Percentiles rank a stretch among this genome's conserved stretches.
Evolutionary conservation across 306 rosid species (phyloP).

Genomic region (Vicia faba): DNA sequence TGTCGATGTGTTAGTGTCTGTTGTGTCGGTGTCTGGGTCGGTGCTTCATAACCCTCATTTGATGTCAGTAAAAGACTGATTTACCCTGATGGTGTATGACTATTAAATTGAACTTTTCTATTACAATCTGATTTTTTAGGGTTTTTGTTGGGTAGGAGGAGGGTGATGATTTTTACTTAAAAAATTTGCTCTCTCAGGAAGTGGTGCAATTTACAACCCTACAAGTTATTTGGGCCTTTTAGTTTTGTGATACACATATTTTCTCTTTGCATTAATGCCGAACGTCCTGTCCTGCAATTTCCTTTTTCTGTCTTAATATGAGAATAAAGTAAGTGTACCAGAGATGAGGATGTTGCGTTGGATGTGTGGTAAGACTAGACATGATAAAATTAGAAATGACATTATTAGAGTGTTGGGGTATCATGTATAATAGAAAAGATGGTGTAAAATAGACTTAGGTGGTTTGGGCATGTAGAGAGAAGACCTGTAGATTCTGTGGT

Average conservation of each 20-base stretch:
- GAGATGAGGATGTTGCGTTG: too few relatives aligned
- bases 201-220: slow-evolving; percentile 26
- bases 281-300: not conserved
- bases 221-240: slow-evolving; percentile 1
- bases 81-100: not conserved
- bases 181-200: not conserved
- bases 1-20: too few relatives aligned
- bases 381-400: too few relatives aligned
- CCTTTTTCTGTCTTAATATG: not conserved
- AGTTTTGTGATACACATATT: not conserved
- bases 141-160: not conserved
- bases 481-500: too few relatives aligned
- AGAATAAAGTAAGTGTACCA: too few relatives aligned
- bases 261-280: slow-evolving; percentile 5
- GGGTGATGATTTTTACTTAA: too few relatives aligned
- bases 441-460: too few relatives aligned
- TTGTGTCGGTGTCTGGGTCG: too few relatives aligned
- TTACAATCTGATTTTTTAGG: not conserved
- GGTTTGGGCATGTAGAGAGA: too few relatives aligned
- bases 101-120: not conserved
- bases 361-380: too few relatives aligned
- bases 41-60: not conserved
- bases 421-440: too few relatives aligned
- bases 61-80: not conserved
- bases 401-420: too few relatives aligned